Conservation (phyloP, 176 grass and related monocot genomes). For the Ensete ventricosum region DNA sequence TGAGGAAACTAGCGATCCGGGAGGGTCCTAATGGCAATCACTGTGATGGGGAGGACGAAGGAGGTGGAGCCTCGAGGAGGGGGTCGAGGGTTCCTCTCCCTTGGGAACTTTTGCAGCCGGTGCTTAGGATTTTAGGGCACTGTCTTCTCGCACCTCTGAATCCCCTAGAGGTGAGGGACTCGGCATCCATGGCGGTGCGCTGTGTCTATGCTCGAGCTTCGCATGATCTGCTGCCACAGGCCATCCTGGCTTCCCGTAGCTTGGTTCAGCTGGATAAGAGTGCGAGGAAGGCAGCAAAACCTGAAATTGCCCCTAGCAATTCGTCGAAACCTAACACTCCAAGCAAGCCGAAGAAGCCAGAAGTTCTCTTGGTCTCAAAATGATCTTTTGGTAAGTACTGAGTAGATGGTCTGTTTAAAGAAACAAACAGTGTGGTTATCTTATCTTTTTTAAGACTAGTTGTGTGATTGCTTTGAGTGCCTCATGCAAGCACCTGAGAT, state of each 20-base stretch:
- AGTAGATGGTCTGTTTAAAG: constrained; percentile 7
- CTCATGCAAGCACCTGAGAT: neutral
- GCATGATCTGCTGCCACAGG: constrained; percentile 78
- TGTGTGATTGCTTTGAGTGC: neutral
- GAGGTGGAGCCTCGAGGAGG: constrained; percentile 13
- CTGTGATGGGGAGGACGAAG: constrained; percentile 28
- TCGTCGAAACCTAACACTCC: constrained; percentile 85
- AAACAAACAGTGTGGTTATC: constrained; percentile 20
- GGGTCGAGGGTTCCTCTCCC: constrained; percentile 72
- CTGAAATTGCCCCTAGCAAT: constrained; percentile 17
- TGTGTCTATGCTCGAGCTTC: constrained; percentile 77
- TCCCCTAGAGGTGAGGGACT: constrained; percentile 56
- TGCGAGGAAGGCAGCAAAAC: constrained; percentile 44
- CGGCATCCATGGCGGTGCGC: constrained; percentile 54
- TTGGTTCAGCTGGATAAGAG: constrained; percentile 90
- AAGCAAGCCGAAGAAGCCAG: constrained; percentile 59
- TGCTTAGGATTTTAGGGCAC: constrained; percentile 87
- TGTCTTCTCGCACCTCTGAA: constrained; percentile 81
- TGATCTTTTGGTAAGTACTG: constrained; percentile 30
- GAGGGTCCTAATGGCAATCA: constrained; percentile 13
- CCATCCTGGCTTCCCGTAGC: constrained; percentile 77
- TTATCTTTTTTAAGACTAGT: constrained; percentile 4
- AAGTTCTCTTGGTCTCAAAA: constrained; percentile 55
- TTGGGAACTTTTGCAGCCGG: constrained; percentile 88
- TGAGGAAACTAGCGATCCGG: constrained; percentile 19